A percentile compares a stretch with the other conserved stretches of the same genome.
phyloP scores from a whole-genome alignment of 1,284 basidiomycete genomes.

The Pyrrhoderma noxium region DNA sequence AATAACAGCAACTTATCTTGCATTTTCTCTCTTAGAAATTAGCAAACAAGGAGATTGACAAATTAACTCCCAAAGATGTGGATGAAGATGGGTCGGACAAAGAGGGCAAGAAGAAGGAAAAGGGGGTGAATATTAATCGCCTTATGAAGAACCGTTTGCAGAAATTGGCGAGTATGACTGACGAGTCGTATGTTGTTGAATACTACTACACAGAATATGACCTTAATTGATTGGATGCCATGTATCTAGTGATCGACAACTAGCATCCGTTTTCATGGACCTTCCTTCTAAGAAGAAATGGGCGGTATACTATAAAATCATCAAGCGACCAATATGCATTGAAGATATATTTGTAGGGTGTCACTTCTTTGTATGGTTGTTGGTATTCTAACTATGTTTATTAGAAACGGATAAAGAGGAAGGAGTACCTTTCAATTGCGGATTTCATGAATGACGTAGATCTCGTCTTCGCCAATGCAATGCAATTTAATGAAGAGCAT shows the following conservation, averaged over 20 bases:
- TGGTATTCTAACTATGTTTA: conserved; percentile 15
- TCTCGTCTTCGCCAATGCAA: conserved; percentile 87
- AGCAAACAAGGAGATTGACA: conserved; percentile 53
- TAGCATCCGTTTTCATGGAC: conserved; percentile 76
- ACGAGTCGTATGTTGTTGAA: conserved; percentile 44
- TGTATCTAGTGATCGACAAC: conserved; percentile 49
- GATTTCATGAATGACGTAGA: conserved; percentile 85
- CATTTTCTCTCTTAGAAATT: conserved; percentile 57
- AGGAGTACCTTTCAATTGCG: conserved; percentile 56
- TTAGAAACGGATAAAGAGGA: conserved; percentile 70
- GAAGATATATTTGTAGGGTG: conserved; percentile 68
- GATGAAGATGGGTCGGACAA: conserved; percentile 32
- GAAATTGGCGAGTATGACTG: conserved; percentile 63
- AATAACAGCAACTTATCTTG: not conserved
- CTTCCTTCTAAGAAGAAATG: conserved; percentile 75
- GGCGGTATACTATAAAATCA: conserved; percentile 80
- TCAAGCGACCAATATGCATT: conserved; percentile 77
- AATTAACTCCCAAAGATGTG: conserved; percentile 41
- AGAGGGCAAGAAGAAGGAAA: conserved; percentile 43
- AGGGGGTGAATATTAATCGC: conserved; percentile 51
- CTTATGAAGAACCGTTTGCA: conserved; percentile 58
- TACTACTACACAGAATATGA: not conserved
- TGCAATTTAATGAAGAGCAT: conserved; percentile 72
- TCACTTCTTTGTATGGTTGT: conserved; percentile 2
- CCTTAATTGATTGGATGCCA: too few species aligned